These are phyloP conservation scores for Biscogniauxia sp. DNA, from an alignment of 2,329 filamentous ascomycete genomes.

Conservation along the genomic window DNA sequence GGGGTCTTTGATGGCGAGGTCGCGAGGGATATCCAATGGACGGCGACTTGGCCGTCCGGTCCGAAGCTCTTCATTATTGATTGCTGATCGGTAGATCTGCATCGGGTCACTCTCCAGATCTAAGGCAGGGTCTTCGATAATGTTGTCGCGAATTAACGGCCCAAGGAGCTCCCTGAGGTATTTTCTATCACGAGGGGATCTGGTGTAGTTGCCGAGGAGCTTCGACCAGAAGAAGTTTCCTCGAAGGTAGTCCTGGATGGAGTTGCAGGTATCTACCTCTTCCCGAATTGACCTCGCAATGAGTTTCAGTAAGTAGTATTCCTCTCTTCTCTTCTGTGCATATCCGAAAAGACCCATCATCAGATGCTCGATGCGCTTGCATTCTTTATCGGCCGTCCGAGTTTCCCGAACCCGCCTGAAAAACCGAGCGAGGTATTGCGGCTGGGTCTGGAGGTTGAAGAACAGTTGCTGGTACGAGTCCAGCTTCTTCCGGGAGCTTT, in stretches of 20 bases:
- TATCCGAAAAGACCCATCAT: conserved; percentile 98
- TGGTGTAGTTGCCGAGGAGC: conserved; percentile 80
- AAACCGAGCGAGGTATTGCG: conserved; percentile 85
- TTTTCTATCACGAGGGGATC: conserved; percentile 88
- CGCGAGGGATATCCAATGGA: conserved; percentile 80
- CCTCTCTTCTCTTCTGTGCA: conserved; percentile 92
- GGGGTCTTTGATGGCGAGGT: conserved; percentile 91
- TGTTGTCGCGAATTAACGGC: conserved; percentile 82
- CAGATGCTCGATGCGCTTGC: conserved; percentile 85
- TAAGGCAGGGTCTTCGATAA: conserved; percentile 85
- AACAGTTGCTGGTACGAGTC: conserved; percentile 97
- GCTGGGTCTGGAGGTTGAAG: conserved; percentile 94
- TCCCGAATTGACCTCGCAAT: conserved; percentile 80
- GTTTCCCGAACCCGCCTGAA: conserved; percentile 83
- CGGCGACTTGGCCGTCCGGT: conserved; percentile 82
- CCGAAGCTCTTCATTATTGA: conserved; percentile 95
- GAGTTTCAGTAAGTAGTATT: conserved; percentile 93
- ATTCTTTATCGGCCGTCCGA: conserved; percentile 85
- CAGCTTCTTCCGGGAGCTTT: conserved; percentile 90
- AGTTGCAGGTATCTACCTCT: conserved; percentile 72
- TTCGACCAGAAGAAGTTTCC: conserved; percentile 94
- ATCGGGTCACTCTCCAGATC: conserved; percentile 96
- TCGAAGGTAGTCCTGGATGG: conserved; percentile 80
- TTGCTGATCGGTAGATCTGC: conserved; percentile 92
- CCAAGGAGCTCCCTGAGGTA: conserved; percentile 86